Base-by-base conservation (phyloP, 768 basidiomycete genomes). In the Kwoniella sp. region DNA sequence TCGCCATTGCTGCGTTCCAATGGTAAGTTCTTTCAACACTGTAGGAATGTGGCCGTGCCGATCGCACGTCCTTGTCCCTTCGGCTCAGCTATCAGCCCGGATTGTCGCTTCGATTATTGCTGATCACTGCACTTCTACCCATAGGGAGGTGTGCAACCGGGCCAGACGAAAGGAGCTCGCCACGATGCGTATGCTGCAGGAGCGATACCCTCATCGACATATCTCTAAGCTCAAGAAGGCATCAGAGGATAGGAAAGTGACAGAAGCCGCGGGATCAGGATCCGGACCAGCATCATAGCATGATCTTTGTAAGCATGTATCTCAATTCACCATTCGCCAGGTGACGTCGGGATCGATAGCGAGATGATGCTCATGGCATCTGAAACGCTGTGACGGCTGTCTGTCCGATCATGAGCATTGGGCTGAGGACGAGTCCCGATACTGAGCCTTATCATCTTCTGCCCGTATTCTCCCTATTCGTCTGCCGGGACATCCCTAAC, bases 151-250 rank as follows among this genome's bases (percentile, higher is more conserved):
- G 31, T 73, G 72, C 57, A 63, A 61, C 44, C 53, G 59, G 10
- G 69, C 67, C 20, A 63, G 72, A 37, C 53, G 59, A 20, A 63
- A 65, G 46, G 64, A 71, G 42, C 43, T 71, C 5, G 46, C 57
- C 11, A 58, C 65, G 39, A 71, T 73, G 70, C 50, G 59, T n/a
- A 46, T 49, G 23, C 70, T 73, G 40, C 65, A 70, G 37, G 70
- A 73, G 42, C 46, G 58, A 17, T 73, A 67, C 45, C 60, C 72
- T 11, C 66, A 72, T 65, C 61, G 70, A 53, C 72, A 73, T 51
- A 59, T 71, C 46, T 68, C 65, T 14, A 67, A 61, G n/a, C 47
- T 73, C 32, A 64, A 67, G 47, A 43, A 57, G 25, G 58, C 51
- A 23, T 48, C 38, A 38, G 37, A 38, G 9, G 37, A 38, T n/a